Percentiles rank a stretch among this genome's conserved stretches.
Evolutionary conservation across 345 rosid species (phyloP).

Genomic region (Lumnitzera littorea): DNA sequence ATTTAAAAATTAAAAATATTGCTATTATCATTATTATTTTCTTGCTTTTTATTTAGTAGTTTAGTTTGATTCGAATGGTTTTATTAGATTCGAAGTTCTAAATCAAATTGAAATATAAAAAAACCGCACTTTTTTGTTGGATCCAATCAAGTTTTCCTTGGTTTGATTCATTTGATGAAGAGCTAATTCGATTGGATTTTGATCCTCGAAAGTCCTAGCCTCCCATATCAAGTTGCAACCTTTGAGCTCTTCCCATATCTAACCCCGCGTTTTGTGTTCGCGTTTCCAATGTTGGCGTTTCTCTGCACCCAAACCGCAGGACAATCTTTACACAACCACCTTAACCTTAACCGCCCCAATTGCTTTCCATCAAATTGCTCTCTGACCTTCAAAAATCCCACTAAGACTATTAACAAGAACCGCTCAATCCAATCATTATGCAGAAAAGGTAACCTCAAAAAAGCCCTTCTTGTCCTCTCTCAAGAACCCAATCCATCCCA

Average conservation of each 20-base stretch:
- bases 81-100: too few relatives aligned
- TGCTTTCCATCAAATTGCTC: conserved; percentile 18
- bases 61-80: too few relatives aligned
- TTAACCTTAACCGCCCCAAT: conserved; percentile 15
- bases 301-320: conserved; percentile 25
- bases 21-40: too few relatives aligned
- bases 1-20: too few relatives aligned
- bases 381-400: conserved; percentile 19
- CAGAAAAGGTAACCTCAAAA: conserved; percentile 61
- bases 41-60: too few relatives aligned
- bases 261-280: too few relatives aligned
- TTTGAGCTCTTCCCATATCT: not conserved
- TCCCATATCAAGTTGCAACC: not conserved
- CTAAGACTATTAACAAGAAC: conserved; percentile 28
- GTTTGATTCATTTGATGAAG: too few relatives aligned
- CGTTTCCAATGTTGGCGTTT: conserved; percentile 48
- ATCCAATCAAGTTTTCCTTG: too few relatives aligned
- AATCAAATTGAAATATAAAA: too few relatives aligned
- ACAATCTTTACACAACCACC: conserved; percentile 11
- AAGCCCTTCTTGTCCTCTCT: conserved; percentile 62
- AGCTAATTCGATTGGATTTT: too few relatives aligned
- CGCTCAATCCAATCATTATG: conserved; percentile 53
- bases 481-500: conserved; percentile 58
- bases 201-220: too few relatives aligned
- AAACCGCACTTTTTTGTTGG: too few relatives aligned